phyloP scores from a whole-genome alignment of 441 rosid species.

The Erysimum cheiri region DNA sequence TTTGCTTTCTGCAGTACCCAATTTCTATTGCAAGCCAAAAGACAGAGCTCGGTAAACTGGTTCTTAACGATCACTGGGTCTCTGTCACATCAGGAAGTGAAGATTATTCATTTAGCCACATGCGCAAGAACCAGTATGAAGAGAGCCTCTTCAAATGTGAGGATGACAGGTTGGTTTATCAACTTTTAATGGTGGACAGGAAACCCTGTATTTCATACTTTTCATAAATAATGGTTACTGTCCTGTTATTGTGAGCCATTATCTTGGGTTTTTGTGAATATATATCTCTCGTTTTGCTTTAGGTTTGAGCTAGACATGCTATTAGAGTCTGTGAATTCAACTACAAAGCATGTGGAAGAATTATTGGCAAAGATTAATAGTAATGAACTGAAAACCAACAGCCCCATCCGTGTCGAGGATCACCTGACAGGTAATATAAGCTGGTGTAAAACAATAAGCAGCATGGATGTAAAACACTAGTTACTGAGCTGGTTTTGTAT shows the following conservation, averaged over 20 bases:
- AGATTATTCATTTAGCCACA: slow-evolving; percentile 98
- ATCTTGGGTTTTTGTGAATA: neutral
- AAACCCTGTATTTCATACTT: neutral
- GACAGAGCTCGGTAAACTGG: slow-evolving; percentile 78
- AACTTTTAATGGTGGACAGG: slow-evolving; percentile 2
- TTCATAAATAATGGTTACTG: slow-evolving; percentile 1
- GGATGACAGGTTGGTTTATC: slow-evolving; percentile 82
- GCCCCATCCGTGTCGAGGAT: slow-evolving; percentile 73
- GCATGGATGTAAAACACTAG: slow-evolving; percentile 6
- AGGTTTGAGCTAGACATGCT: slow-evolving; percentile 99
- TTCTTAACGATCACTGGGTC: slow-evolving; percentile 97
- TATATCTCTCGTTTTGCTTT: slow-evolving; percentile 36
- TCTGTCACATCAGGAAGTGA: slow-evolving; percentile 99
- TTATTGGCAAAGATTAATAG: slow-evolving; percentile 76
- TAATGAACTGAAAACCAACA: slow-evolving; percentile 63
- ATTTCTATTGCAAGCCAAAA: slow-evolving; percentile 87
- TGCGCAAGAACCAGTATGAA: slow-evolving; percentile 99
- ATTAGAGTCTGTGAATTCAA: slow-evolving; percentile 89
- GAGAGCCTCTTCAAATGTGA: slow-evolving; percentile 98
- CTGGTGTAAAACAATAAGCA: slow-evolving; percentile 20
- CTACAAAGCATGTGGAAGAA: slow-evolving; percentile 91
- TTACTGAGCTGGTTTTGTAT: neutral
- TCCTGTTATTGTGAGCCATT: slow-evolving; percentile 16
- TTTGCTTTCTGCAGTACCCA: slow-evolving; percentile 72
- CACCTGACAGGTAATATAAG: slow-evolving; percentile 78